phyloP scores from a whole-genome alignment of 805 yeast genomes.

The Ogataea wickerhamii region DNA sequence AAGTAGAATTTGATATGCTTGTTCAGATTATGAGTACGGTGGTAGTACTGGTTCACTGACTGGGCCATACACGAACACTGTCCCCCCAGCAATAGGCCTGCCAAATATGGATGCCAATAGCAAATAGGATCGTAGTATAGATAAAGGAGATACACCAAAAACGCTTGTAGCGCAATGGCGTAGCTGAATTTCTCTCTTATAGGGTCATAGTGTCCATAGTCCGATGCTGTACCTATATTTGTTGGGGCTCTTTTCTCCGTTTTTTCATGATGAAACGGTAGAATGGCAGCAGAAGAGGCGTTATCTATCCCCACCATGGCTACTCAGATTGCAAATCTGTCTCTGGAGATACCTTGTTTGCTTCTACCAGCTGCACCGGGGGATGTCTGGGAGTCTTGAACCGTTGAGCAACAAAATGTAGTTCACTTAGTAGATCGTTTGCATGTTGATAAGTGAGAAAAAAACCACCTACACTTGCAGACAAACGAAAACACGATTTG shows the following conservation, averaged over 20 bases:
- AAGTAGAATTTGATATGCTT: slow-evolving; percentile 44
- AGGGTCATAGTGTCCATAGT: slow-evolving; percentile 16
- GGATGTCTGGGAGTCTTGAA: no score
- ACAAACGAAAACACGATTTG: no score
- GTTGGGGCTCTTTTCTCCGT: slow-evolving; percentile 11
- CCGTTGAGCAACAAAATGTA: no score
- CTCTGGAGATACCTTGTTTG: no score
- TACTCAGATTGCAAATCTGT: no score
- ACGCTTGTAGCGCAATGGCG: slow-evolving; percentile 22
- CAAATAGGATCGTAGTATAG: slow-evolving; percentile 26
- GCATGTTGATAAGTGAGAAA: no score
- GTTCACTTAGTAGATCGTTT: no score
- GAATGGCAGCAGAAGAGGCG: slow-evolving; percentile 4
- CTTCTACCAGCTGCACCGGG: no score
- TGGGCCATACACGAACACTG: slow-evolving; percentile 30
- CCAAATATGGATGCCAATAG: slow-evolving; percentile 23
- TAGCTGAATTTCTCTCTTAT: slow-evolving; percentile 25
- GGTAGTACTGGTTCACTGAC: slow-evolving; percentile 28
- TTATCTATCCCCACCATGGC: not conserved
- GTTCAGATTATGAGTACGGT: slow-evolving; percentile 17
- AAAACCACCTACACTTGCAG: no score
- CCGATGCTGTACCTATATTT: slow-evolving; percentile 2
- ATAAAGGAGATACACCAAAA: slow-evolving; percentile 22
- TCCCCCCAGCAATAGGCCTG: slow-evolving; percentile 26
- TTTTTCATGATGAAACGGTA: slow-evolving; percentile 16